phyloP scores from a whole-genome alignment of 768 basidiomycete genomes.

The Baorangia bicolor region DNA sequence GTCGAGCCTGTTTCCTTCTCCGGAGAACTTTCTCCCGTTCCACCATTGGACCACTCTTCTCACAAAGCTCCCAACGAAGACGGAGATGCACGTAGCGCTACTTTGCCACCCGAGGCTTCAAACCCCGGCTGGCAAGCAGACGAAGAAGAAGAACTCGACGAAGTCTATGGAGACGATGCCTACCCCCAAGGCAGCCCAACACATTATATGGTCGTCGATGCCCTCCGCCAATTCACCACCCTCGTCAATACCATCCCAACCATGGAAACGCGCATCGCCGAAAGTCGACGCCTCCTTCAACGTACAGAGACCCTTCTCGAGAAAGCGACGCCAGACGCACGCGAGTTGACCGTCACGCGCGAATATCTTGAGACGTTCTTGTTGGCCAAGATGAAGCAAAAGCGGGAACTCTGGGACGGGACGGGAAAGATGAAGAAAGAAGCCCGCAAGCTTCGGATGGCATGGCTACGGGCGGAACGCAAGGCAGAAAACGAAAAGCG shows the following conservation, averaged over 20 bases:
- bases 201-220: conserved; percentile 27
- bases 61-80: background rate
- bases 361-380: conserved; percentile 27
- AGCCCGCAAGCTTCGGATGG: conserved; percentile 24
- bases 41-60: background rate
- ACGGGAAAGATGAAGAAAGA: conserved; percentile 25
- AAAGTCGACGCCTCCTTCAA: conserved; percentile 17
- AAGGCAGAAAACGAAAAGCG: conserved; percentile 14
- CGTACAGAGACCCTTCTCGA: conserved; percentile 17
- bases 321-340: conserved; percentile 14
- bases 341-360: conserved; percentile 22
- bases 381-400: conserved; percentile 32
- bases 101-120: background rate
- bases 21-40: background rate
- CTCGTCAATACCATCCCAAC: conserved; percentile 22
- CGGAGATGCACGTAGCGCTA: background rate
- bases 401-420: conserved; percentile 33
- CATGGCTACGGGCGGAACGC: conserved; percentile 25
- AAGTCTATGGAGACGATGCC: background rate
- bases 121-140: conserved; percentile 3
- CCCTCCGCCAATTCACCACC: conserved; percentile 27
- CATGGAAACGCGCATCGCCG: conserved; percentile 22
- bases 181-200: conserved; percentile 18
- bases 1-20: background rate
- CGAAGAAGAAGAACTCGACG: background rate